A percentile compares a stretch with the other conserved stretches of the same genome.
Evolutionary conservation across 2,329 filamentous ascomycete genomes (phyloP).

Genomic region (Calonectria fujianensis): DNA sequence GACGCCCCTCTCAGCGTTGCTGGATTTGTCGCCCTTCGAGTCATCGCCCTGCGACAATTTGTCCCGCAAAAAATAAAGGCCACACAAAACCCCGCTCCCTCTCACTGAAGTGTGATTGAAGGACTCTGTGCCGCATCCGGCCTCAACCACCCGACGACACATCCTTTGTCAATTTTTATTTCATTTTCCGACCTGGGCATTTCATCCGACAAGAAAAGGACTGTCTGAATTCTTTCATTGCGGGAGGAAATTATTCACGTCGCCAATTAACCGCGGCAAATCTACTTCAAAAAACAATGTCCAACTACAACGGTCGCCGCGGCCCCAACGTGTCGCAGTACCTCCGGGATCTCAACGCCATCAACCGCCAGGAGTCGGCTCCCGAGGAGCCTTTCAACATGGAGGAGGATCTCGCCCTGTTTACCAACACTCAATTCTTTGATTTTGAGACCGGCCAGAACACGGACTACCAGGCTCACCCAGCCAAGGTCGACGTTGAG

Average conservation of each 20-base stretch:
- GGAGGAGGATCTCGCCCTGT: conserved; percentile 84
- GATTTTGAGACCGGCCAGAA: conserved; percentile 82
- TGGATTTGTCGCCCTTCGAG: conserved; percentile 42
- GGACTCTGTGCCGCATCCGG: conserved; percentile 32
- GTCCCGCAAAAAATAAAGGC: conserved; percentile 44
- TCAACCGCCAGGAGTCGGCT: conserved; percentile 75
- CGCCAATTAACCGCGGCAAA: conserved; percentile 19
- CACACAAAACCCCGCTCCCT: conserved; percentile 54
- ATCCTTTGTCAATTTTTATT: conserved; percentile 8
- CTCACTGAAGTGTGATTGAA: conserved; percentile 36
- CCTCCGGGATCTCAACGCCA: conserved; percentile 88
- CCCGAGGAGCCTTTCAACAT: conserved; percentile 77
- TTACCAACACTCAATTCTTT: conserved; percentile 89
- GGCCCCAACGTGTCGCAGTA: conserved; percentile 93
- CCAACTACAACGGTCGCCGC: conserved; percentile 84
- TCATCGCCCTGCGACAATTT: conserved; percentile 45
- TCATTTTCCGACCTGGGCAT: conserved; percentile 3
- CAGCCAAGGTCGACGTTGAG: conserved; percentile 66
- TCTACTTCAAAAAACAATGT: conserved; percentile 69
- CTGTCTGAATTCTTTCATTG: conserved; percentile 6
- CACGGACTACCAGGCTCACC: conserved; percentile 72
- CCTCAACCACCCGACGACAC: conserved; percentile 39
- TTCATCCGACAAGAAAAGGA: conserved; percentile 39
- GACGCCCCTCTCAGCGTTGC: conserved; percentile 27
- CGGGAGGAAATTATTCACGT: conserved; percentile 26